Evolutionary conservation across 148 eudicot genomes (phyloP).

Genomic region (Gaultheria prostrata): DNA sequence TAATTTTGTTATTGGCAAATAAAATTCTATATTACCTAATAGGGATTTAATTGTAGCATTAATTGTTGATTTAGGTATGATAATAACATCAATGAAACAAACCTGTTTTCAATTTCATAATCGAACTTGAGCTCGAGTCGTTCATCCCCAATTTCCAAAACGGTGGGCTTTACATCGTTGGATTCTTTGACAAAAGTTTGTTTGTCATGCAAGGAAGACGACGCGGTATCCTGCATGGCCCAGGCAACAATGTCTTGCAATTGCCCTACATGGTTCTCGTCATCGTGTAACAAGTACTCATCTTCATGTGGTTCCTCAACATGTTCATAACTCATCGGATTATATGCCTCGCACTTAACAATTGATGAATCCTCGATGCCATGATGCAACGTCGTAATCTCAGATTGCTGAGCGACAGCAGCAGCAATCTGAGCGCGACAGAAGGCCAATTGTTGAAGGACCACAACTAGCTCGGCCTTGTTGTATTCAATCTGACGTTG

Average conservation of each 20-base stretch:
- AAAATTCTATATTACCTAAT: too few relatives aligned
- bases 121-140: conserved; percentile 31
- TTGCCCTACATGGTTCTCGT: conserved; percentile 22
- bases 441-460: conserved; percentile 55
- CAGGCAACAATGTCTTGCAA: conserved; percentile 27
- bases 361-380: background rate
- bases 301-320: background rate
- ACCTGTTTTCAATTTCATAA: conserved; percentile 35
- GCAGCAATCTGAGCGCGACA: conserved; percentile 43
- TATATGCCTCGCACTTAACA: background rate
- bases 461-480: conserved; percentile 54
- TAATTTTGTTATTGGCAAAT: too few relatives aligned
- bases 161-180: conserved; percentile 5
- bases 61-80: background rate
- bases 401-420: conserved; percentile 15
- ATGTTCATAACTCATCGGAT: background rate
- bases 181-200: background rate
- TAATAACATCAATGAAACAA: background rate
- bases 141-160: conserved; percentile 4
- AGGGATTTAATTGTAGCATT: background rate
- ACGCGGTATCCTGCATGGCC: conserved; percentile 33
- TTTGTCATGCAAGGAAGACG: conserved; percentile 28
- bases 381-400: background rate
- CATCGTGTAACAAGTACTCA: conserved; percentile 13
- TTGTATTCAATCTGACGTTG: conserved; percentile 40